phyloP scores from a whole-genome alignment of 495 filamentous ascomycete species.

The Penicillium soppii region DNA sequence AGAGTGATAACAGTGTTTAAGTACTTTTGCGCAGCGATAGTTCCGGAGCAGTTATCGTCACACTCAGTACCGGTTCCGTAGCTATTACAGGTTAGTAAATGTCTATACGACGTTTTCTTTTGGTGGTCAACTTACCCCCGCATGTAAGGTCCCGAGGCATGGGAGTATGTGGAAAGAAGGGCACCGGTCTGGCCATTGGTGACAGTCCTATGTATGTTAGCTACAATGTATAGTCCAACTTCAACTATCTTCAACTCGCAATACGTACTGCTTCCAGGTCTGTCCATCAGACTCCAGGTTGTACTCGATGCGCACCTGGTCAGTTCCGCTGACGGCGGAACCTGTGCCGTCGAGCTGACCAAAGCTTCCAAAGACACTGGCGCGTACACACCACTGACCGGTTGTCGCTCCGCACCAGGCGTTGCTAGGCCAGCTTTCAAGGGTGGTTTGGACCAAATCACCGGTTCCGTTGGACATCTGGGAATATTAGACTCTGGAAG shows the following conservation, averaged over 20 bases:
- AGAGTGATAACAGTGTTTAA: slow-evolving; percentile 36
- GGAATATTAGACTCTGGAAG: background rate
- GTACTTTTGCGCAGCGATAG: slow-evolving; percentile 34
- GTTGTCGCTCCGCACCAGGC: slow-evolving; percentile 34
- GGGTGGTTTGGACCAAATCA: slow-evolving; percentile 40
- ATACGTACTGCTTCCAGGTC: slow-evolving; percentile 35
- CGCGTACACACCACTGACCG: slow-evolving; percentile 42
- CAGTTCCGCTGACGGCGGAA: slow-evolving; percentile 25
- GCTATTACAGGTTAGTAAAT: slow-evolving; percentile 10
- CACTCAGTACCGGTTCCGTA: slow-evolving; percentile 42
- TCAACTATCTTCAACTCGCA: background rate
- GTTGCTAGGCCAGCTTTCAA: slow-evolving; percentile 35
- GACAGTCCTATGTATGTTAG: slow-evolving; percentile 21
- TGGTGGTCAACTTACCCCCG: slow-evolving; percentile 23
- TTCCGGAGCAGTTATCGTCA: slow-evolving; percentile 31
- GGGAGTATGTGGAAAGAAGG: slow-evolving; percentile 28
- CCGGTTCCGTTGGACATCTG: slow-evolving; percentile 45
- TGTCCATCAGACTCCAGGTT: slow-evolving; percentile 28
- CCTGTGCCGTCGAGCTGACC: slow-evolving; percentile 34
- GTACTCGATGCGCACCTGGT: slow-evolving; percentile 37
- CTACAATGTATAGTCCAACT: too few species aligned
- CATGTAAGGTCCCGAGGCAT: slow-evolving; percentile 36
- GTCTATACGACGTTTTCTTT: background rate
- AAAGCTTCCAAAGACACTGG: slow-evolving; percentile 38
- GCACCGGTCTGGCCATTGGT: slow-evolving; percentile 33